These are phyloP conservation scores for Fusarium buxicola DNA, from an alignment of 2,329 filamentous ascomycete genomes.

Conservation along the genomic window DNA sequence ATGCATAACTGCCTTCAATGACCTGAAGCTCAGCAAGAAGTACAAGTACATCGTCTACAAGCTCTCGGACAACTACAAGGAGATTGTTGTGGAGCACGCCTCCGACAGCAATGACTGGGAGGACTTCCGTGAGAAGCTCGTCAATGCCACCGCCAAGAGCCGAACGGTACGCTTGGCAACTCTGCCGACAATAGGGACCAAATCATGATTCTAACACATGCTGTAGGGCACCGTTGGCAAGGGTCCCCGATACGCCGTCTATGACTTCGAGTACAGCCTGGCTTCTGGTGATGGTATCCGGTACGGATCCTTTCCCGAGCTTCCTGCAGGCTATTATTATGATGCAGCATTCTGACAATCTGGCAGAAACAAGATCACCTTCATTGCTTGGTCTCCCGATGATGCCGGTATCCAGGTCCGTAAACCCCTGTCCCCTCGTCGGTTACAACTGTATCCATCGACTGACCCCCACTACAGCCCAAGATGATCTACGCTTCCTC, in stretches of 20 bases:
- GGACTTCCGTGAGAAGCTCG: constrained; percentile 79
- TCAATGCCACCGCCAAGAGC: constrained; percentile 78
- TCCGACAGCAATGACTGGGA: constrained; percentile 76
- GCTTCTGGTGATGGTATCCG: constrained; percentile 78
- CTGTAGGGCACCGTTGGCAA: constrained; percentile 67
- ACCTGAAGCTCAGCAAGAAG: constrained; percentile 84
- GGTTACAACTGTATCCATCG: constrained; percentile 46
- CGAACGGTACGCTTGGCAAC: constrained; percentile 64
- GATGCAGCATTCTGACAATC: constrained; percentile 34
- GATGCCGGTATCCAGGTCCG: constrained; percentile 81
- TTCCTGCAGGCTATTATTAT: constrained; percentile 8
- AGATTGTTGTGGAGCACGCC: constrained; percentile 83
- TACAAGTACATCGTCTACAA: constrained; percentile 91
- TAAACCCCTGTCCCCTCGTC: constrained; percentile 72
- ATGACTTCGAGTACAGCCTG: constrained; percentile 84
- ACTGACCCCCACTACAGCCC: constrained; percentile 61
- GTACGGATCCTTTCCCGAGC: constrained; percentile 54
- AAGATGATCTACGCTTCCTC: constrained; percentile 94
- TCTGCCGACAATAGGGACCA: not conserved
- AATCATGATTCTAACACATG: constrained; percentile 21
- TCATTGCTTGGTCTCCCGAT: constrained; percentile 85
- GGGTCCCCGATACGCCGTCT: constrained; percentile 86
- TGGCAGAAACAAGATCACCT: constrained; percentile 78
- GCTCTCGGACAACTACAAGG: constrained; percentile 83
- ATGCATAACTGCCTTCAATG: constrained; percentile 79